Evolutionary conservation across 2,329 filamentous ascomycete species (phyloP).

Genomic region (Fusarium siculi): DNA sequence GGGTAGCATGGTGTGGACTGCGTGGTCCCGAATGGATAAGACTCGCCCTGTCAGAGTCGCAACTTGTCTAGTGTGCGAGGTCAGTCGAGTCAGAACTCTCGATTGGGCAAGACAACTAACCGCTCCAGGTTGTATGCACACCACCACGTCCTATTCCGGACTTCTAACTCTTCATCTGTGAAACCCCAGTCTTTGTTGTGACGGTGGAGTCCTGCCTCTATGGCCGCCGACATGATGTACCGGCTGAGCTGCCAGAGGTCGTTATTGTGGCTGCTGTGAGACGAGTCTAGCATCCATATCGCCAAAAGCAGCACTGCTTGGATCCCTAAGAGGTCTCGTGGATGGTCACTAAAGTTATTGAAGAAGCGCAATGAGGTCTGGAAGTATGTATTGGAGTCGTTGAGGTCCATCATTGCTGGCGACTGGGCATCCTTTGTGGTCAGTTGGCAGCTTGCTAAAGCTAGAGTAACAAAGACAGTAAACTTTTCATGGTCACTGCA

Average conservation of each 20-base stretch:
- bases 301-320: not conserved
- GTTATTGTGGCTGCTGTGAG: not conserved
- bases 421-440: not conserved
- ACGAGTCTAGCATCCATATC: not conserved
- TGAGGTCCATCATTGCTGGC: not conserved
- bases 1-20: not conserved
- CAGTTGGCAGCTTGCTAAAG: not conserved
- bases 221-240: slow-evolving; percentile 3
- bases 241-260: slow-evolving; percentile 5
- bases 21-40: not conserved
- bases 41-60: not conserved
- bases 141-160: slow-evolving; percentile 9
- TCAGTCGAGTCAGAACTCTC: not conserved
- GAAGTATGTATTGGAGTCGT: not conserved
- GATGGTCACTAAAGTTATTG: not conserved
- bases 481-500: not conserved
- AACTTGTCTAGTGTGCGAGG: not conserved
- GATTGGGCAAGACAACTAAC: not conserved
- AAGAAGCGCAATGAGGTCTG: not conserved
- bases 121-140: slow-evolving; percentile 3
- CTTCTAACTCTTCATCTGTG: not conserved
- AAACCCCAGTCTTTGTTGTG: not conserved
- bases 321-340: not conserved
- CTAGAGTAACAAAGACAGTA: not conserved
- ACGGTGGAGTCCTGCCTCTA: not conserved